phyloP scores from a whole-genome alignment of 2,329 filamentous ascomycete species.

The Chaetomium olivaceum region DNA sequence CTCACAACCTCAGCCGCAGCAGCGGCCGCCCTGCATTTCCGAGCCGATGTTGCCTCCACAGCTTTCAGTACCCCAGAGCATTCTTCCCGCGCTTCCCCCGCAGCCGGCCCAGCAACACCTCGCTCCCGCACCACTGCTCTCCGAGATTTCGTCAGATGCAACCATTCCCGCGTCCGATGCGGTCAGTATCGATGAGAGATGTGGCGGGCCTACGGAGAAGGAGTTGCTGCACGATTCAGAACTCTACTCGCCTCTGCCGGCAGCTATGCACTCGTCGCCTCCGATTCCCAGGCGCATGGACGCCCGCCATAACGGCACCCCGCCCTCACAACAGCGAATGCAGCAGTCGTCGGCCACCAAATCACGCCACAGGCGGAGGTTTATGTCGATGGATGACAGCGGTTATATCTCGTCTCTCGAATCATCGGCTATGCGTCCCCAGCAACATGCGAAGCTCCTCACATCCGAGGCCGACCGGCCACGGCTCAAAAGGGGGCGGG shows the following conservation, averaged over 20 bases:
- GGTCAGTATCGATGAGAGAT: constrained; percentile 54
- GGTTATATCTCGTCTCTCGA: constrained; percentile 96
- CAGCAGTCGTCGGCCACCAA: constrained; percentile 61
- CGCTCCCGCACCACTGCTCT: constrained; percentile 33
- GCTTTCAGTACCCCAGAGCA: constrained; percentile 39
- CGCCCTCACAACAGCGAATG: constrained; percentile 67
- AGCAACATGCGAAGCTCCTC: constrained; percentile 62
- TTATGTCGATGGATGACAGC: constrained; percentile 81
- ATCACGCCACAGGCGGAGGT: constrained; percentile 70
- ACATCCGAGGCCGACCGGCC: constrained; percentile 81
- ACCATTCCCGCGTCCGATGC: constrained; percentile 73
- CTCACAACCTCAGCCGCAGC: constrained; percentile 41
- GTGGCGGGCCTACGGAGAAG: constrained; percentile 46
- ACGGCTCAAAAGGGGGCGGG: constrained; percentile 81
- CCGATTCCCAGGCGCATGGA: constrained; percentile 65
- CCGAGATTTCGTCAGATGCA: constrained; percentile 73
- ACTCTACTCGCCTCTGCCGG: constrained; percentile 69
- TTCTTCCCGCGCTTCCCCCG: constrained; percentile 45
- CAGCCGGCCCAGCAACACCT: constrained; percentile 30
- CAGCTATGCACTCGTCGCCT: constrained; percentile 84
- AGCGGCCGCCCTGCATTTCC: constrained; percentile 37
- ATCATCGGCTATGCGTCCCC: constrained; percentile 79
- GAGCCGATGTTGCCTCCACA: constrained; percentile 54
- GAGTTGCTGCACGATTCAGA: constrained; percentile 49
- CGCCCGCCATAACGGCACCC: constrained; percentile 68